Evolutionary conservation across 768 basidiomycete genomes (phyloP).

Genomic region (Nevesoporus exiguus): DNA sequence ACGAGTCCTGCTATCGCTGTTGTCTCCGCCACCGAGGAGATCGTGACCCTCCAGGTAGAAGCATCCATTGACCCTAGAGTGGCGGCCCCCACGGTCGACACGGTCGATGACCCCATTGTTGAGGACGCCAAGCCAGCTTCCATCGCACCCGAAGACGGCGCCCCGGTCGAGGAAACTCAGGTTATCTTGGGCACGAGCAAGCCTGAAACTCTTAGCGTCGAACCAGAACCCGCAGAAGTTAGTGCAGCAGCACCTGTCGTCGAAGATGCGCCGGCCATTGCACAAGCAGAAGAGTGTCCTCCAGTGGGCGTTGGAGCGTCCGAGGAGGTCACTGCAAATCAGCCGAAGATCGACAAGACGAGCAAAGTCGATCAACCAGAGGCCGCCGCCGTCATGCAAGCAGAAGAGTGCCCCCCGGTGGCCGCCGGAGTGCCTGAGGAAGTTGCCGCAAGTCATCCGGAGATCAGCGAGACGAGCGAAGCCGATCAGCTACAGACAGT

Average conservation of each 20-base stretch:
- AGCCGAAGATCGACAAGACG: neutral
- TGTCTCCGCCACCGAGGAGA: constrained; percentile 1
- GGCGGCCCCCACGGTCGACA: neutral
- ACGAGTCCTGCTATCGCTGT: neutral
- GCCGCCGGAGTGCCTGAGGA: neutral
- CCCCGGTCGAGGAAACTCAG: neutral
- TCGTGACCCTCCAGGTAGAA: neutral
- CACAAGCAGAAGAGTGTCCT: neutral
- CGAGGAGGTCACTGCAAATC: neutral
- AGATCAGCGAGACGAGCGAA: neutral
- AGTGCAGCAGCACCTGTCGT: neutral
- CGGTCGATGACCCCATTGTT: neutral
- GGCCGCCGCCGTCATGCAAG: too few relatives aligned
- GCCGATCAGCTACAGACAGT: too few relatives aligned
- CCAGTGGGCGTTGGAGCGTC: neutral
- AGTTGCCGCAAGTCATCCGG: neutral
- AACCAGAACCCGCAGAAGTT: neutral
- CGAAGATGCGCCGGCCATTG: neutral
- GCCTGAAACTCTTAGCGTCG: neutral
- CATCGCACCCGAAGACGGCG: neutral
- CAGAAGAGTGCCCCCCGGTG: neutral
- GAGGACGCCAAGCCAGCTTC: neutral
- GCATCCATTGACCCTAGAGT: neutral
- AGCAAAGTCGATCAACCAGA: too few relatives aligned
- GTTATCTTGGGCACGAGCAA: neutral